Evolutionary conservation across 2,329 filamentous ascomycete genomes (phyloP).

Genomic region (Domatiomyces globalis): DNA sequence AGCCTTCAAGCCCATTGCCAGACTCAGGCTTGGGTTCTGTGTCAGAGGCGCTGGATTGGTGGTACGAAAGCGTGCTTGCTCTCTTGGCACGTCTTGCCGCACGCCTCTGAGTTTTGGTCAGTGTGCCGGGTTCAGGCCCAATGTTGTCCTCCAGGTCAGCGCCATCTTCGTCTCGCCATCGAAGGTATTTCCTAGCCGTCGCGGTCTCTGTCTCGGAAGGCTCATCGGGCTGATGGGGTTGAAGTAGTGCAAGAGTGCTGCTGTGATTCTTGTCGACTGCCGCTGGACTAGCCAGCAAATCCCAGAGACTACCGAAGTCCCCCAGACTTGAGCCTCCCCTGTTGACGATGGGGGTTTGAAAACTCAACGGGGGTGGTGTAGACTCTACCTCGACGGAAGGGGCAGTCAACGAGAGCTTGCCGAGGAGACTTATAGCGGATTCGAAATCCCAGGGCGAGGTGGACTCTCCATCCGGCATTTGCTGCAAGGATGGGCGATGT

Average conservation of each 20-base stretch:
- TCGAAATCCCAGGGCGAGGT: slow-evolving; percentile 30
- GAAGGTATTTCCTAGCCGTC: slow-evolving; percentile 16
- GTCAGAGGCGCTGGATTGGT: slow-evolving; percentile 5
- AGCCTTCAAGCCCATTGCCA: slow-evolving; percentile 17
- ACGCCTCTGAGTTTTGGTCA: slow-evolving; percentile 15
- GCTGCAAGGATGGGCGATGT: not conserved
- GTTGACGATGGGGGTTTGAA: not conserved
- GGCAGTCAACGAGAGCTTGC: slow-evolving; percentile 16
- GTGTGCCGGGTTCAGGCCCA: slow-evolving; percentile 8
- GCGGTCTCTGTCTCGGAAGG: not conserved
- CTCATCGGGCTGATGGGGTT: not conserved
- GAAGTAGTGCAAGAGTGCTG: not conserved
- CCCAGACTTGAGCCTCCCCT: slow-evolving; percentile 22
- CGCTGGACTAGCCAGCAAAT: slow-evolving; percentile 20
- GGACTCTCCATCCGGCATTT: not conserved
- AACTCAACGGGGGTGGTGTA: not conserved
- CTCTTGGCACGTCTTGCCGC: slow-evolving; percentile 16
- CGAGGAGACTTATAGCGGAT: slow-evolving; percentile 31
- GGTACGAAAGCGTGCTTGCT: slow-evolving; percentile 6
- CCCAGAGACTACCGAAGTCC: slow-evolving; percentile 32
- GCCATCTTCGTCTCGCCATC: slow-evolving; percentile 23
- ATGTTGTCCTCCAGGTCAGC: slow-evolving; percentile 21
- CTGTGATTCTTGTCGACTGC: slow-evolving; percentile 2
- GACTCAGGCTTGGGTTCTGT: slow-evolving; percentile 18
- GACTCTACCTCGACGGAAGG: not conserved